A percentile compares a stretch with the other conserved stretches of the same genome.
These are phyloP conservation scores for Magnolia changhungtana DNA, from an alignment of 164 flowering plant species.

Conservation along the genomic window DNA sequence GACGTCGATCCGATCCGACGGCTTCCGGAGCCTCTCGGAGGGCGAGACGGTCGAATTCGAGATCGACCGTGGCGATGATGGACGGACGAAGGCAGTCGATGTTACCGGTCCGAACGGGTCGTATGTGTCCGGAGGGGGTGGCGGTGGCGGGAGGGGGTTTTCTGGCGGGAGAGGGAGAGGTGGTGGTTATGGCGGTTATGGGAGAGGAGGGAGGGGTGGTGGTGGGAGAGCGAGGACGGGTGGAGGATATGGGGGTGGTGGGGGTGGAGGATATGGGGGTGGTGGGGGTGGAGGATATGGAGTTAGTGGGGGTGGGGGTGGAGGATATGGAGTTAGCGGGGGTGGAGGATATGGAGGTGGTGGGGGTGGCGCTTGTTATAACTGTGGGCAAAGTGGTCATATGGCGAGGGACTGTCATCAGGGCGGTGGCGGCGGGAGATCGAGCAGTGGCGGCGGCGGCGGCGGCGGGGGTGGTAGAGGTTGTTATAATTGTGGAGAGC, in stretches of 20 bases:
- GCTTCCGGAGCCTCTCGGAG: slow-evolving; percentile 45
- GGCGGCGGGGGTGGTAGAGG: slow-evolving; percentile 12
- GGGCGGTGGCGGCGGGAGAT: slow-evolving; percentile 9
- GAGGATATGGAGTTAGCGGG: slow-evolving; percentile 45
- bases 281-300: slow-evolving; percentile 7
- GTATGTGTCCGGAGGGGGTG: slow-evolving; percentile 17
- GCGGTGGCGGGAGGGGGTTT: slow-evolving; percentile 11
- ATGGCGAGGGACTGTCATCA: slow-evolving; percentile 56
- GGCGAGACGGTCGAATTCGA: slow-evolving; percentile 63
- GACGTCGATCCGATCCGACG: slow-evolving; percentile 54
- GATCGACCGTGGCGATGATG: slow-evolving; percentile 33
- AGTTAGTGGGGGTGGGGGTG: slow-evolving; percentile 25
- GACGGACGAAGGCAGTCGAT: slow-evolving; percentile 56
- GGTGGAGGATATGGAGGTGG: slow-evolving; percentile 44
- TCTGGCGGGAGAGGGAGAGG: slow-evolving; percentile 24
- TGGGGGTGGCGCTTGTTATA: slow-evolving; percentile 39
- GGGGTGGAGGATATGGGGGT: slow-evolving; percentile 15
- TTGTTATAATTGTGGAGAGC: slow-evolving; percentile 13
- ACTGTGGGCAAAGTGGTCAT: slow-evolving; percentile 55
- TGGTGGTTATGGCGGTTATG: slow-evolving; percentile 8
- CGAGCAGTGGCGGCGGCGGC: neutral
- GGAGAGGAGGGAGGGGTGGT: slow-evolving; percentile 11
- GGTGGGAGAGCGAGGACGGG: slow-evolving; percentile 13
- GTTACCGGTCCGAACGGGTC: slow-evolving; percentile 54
- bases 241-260: slow-evolving; percentile 20